Percentiles rank a stretch among this genome's conserved stretches.
phyloP scores from a whole-genome alignment of 805 yeast species.

The Barnettozyma siamensis region DNA sequence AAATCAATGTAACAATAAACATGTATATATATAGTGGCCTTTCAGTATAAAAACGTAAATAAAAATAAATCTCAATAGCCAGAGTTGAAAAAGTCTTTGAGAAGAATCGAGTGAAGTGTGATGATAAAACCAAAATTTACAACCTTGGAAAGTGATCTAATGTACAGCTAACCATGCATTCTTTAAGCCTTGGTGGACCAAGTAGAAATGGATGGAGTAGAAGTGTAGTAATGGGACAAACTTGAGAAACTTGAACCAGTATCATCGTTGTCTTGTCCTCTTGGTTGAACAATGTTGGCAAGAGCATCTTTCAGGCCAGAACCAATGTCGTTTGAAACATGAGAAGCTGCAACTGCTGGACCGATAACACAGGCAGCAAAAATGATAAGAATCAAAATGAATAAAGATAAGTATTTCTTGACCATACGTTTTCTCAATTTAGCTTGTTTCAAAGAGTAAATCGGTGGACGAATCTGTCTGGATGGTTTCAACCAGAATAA shows the following conservation, averaged over 20 bases:
- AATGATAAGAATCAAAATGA: constrained; percentile 60
- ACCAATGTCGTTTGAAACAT: constrained; percentile 35
- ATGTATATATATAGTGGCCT: neutral
- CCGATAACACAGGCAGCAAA: constrained; percentile 79
- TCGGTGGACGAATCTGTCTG: constrained; percentile 96
- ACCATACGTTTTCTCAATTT: constrained; percentile 97
- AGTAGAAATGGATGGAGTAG: constrained; percentile 45
- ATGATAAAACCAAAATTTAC: no score
- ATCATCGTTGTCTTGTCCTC: constrained; percentile 74
- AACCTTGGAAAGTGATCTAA: neutral
- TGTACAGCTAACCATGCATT: constrained; percentile 1
- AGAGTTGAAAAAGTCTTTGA: neutral
- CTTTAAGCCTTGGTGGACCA: constrained; percentile 49
- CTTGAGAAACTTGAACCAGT: constrained; percentile 50
- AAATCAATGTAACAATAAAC: neutral
- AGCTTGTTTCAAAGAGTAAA: constrained; percentile 93
- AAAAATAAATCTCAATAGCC: neutral
- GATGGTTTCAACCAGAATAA: constrained; percentile 98
- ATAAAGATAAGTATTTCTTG: constrained; percentile 81
- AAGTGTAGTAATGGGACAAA: constrained; percentile 35
- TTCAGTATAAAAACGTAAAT: neutral
- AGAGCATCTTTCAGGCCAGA: constrained; percentile 33
- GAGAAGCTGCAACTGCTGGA: constrained; percentile 80
- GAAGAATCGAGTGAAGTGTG: no score
- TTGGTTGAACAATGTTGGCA: constrained; percentile 85